Evolutionary conservation across 2,329 filamentous ascomycete genomes (phyloP), one percentile per base, ranked within the genome.

Genomic region (Thielaviopsis punctulata): DNA sequence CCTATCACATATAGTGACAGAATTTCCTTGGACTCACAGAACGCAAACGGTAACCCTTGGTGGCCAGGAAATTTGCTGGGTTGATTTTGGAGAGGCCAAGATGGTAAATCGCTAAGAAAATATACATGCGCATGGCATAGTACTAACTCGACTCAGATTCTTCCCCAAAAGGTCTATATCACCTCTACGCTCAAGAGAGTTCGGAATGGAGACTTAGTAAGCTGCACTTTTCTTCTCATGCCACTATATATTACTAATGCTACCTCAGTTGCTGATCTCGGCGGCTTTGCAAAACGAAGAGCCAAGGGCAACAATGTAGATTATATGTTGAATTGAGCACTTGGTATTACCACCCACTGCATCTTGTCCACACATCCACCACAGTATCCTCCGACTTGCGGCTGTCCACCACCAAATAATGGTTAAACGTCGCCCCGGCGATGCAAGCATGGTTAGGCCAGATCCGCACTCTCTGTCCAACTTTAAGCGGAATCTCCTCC

Each of bases 401-500:
- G 49, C 73, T 69, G 64, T 90, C 84, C 1, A 89, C 77, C 30
- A 90, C 68, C 19, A 87, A 67, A 65, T 87, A 92, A 72, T 78
- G 86, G 1, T 74, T 78, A 65, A 81, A 85, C 24, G 77, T 76
- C 0, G 79, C 80, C 0, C 82, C 80, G 1, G 84, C 76, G 58
- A 90, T 82, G 62, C 86, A 92, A 33, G 84, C 79, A 66, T 92
- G 86, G 59, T 90, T 90, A 0, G 85, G 84, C 79, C 82, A 89
- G 7, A 90, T 68, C 53, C 78, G 70, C 23, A 89, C 65, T 60
- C 78, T 77, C 60, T 86, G 75, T 0, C 85, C 84, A 27, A 86
- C 68, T 2, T 64, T 57, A 53, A 86, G 61, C 46, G 66, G 62
- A 47, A 73, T 64, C n/a, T 68, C 63, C 10, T 68, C 63, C 0